Base-by-base conservation (phyloP, 129 eudicot genomes). In the Flaveria brownii region DNA sequence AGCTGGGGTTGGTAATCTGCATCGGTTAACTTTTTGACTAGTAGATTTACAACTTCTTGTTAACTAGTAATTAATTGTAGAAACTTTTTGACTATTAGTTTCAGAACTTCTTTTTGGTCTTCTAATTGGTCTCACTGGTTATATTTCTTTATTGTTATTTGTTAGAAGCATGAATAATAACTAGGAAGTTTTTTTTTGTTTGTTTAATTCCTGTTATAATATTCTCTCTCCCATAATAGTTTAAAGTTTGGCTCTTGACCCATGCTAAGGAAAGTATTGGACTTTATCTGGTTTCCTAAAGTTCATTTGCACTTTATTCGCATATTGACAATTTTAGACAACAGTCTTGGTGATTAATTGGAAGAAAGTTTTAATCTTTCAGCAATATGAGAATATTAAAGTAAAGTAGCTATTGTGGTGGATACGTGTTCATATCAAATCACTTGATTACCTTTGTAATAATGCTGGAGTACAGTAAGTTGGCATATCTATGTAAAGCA, bases 1-100 rank as follows among this genome's bases (percentile, higher is more conserved):
- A 70, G 96, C 93, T 54, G 98, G 98, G 97, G 98, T 94, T 51
- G 68, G 98, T 89, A 74, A 25, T 64, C 76, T 71, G 50, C 65
- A 52, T 73, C 43, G 20, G n/a, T 60, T 14, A 56, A 28, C 77
- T 41, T 51, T 78, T 18, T 59, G 28, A 26, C 64, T 81, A 15
- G 50, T 50, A 60, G 13, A 15, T 56, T 72, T 66, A 39, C 42
- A 69, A 30, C n/a, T 22, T 28, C 0, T 59, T 60, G 65, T 11
- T 81, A 17, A 25, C 1, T 36, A 1, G 41, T 36, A 36, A 4
- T 36, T 36, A 36, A 36, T 36, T 36, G 41, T 36, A 36, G 41
- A 36, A 36, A 36, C 41, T 36, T 36, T 36, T 36, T 36, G 41
- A 36, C 8, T 36, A 36, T 36, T 36, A 36, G 41, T 36, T 36